Conservation (phyloP, 139 green algal species). For the Mesostigma viride region DNA sequence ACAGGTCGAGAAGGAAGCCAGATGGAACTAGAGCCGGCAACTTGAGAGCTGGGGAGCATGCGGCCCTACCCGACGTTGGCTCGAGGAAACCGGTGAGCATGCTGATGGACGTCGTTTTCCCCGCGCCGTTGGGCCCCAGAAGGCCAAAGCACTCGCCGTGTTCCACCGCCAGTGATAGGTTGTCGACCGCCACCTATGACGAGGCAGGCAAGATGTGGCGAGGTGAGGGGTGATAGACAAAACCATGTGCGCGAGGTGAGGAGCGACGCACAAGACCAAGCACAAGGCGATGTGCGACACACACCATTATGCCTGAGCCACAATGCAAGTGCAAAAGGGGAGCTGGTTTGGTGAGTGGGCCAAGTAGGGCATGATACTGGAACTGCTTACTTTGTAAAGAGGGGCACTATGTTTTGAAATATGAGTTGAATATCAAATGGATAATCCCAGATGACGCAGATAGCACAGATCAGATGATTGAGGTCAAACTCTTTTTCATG, state of each 20-base stretch:
- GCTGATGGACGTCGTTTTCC: constrained; percentile 54
- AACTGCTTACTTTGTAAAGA: not conserved
- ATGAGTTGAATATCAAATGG: too few species aligned
- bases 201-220: not conserved
- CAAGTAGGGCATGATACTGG: not conserved
- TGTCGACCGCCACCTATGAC: constrained; percentile 28
- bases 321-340: too few species aligned
- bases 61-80: constrained; percentile 10
- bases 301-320: not conserved
- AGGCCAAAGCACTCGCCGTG: constrained; percentile 58
- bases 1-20: too few species aligned
- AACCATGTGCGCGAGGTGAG: too few species aligned
- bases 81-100: constrained; percentile 34
- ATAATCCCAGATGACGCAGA: too few species aligned
- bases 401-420: too few species aligned
- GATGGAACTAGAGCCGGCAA: too few species aligned
- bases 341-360: too few species aligned
- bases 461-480: too few species aligned
- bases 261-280: not conserved
- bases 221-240: not conserved
- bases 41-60: too few species aligned
- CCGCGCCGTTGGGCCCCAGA: constrained; percentile 75
- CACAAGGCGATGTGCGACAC: not conserved
- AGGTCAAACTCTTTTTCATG: too few species aligned
- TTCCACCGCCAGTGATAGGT: constrained; percentile 39